Base-by-base conservation (phyloP, 441 rosid species). In the Biscutella laevigata region DNA sequence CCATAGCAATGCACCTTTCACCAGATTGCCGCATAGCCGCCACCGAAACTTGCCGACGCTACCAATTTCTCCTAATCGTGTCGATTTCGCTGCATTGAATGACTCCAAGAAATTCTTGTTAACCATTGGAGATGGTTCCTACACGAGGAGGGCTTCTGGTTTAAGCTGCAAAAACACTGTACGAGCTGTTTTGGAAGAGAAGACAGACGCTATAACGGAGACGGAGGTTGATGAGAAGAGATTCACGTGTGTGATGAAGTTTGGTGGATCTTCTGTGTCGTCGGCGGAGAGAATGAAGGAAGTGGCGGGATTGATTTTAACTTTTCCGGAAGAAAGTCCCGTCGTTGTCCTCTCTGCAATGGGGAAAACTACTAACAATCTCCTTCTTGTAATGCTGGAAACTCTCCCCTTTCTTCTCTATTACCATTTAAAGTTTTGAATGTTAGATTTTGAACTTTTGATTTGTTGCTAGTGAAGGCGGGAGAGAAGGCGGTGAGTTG, bases 401-500 rank as follows among this genome's bases (percentile, higher is more conserved):
- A 1, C 6, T 15, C 17, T 32, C 3, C 40, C 6, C 7, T 30
- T 39, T 5, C n/a, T n/a, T 44, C 16, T 45, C 11, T 36, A 13
- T 30, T 32, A 22, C 2, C 2, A 17, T 53, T 34, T 1, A 16
- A 46, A 19, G 34, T 8, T 39, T 43, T 24, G 4, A 6, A 1
- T 13, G 1, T 34, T 5, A 43, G 48, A 36, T 27, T n/a, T 20
- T 28, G 39, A 20, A 16, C 0, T 33, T 38, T n/a, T 47, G 49
- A 13, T 49, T 53, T 10, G 32, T 29, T 41, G 48, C 69, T 57
- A 38, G 56, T 63, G 34, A 67, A 88, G 95, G 92, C 94, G 44
- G 95, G 97, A 66, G 97, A 86, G 64, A 80, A 77, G 69, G 97
- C 97, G 7, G 90, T 86, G n/a, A 69, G 77, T 48, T 89, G 97